Evolutionary conservation across 441 rosid species (phyloP).

Genomic region (Erodium texanum): DNA sequence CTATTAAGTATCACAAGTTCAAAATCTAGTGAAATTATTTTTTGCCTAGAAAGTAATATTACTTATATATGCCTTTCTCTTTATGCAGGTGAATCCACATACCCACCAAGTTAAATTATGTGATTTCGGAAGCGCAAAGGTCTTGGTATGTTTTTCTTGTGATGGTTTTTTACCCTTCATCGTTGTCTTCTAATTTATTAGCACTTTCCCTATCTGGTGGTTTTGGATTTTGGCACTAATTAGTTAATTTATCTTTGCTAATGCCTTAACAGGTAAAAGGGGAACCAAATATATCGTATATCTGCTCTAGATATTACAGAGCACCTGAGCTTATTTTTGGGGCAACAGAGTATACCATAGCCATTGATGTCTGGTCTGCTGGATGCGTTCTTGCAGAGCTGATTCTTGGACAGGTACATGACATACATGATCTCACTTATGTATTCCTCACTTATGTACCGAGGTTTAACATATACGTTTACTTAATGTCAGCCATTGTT

Average conservation of each 20-base stretch:
- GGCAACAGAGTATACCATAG: constrained; percentile 84
- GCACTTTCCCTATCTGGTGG: not conserved
- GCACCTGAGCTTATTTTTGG: constrained; percentile 98
- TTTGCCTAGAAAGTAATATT: too few species aligned
- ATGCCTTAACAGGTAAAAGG: constrained; percentile 71
- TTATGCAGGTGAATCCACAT: constrained; percentile 81
- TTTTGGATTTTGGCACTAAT: not conserved
- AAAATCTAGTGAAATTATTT: too few species aligned
- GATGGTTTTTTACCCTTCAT: not conserved
- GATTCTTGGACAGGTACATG: constrained; percentile 70
- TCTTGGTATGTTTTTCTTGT: constrained; percentile 49
- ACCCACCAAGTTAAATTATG: constrained; percentile 94
- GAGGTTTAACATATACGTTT: not conserved
- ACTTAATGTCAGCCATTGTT: constrained; percentile 62
- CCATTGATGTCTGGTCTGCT: constrained; percentile 95
- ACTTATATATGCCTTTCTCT: too few species aligned
- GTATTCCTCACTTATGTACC: not conserved
- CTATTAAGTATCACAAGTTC: not conserved
- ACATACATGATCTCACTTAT: not conserved
- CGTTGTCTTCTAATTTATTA: not conserved
- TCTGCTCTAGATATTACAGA: constrained; percentile 91
- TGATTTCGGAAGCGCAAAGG: constrained; percentile 97
- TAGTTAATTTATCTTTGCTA: not conserved
- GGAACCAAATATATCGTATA: constrained; percentile 93
- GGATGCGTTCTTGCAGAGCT: constrained; percentile 92